Percentiles rank a stretch among this genome's conserved stretches.
Conservation (phyloP, 1,284 basidiomycete species). For the Cutaneotrichosporon sp. region DNA sequence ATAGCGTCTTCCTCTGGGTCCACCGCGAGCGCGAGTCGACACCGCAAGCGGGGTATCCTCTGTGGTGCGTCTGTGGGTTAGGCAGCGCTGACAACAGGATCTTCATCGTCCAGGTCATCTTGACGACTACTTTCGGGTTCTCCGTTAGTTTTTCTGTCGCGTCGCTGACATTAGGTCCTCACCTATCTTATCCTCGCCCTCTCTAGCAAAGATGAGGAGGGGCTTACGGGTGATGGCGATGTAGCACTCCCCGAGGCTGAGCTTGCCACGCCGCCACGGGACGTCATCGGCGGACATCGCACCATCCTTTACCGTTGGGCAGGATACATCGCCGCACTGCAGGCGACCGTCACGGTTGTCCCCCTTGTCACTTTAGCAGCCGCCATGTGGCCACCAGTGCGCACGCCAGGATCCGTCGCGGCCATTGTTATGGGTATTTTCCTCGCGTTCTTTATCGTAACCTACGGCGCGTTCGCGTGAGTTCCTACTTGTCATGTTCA, state of each 20-base stretch:
- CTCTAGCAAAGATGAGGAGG: neutral
- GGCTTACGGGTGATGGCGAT: neutral
- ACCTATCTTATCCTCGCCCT: neutral
- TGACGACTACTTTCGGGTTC: neutral
- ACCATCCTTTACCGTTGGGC: slow-evolving; percentile 2
- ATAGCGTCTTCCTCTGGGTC: neutral
- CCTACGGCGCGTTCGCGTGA: neutral
- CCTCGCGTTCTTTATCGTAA: neutral
- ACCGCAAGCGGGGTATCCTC: neutral
- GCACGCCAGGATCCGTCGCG: neutral
- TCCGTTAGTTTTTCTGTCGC: neutral
- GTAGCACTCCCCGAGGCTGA: neutral
- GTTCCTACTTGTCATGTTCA: neutral
- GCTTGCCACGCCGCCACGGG: neutral
- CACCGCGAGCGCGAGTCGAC: slow-evolving; percentile 3
- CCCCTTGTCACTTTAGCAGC: neutral
- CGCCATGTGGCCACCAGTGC: neutral
- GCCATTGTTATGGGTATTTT: neutral
- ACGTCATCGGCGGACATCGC: slow-evolving; percentile 1
- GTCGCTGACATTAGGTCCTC: neutral
- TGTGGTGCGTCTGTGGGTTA: neutral
- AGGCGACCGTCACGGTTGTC: neutral
- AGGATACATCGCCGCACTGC: neutral
- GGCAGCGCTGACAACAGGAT: slow-evolving; percentile 1
- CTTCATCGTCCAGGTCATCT: neutral